Conservation (phyloP, 2,329 filamentous ascomycete species). For the Tolypocladium amazonense region DNA sequence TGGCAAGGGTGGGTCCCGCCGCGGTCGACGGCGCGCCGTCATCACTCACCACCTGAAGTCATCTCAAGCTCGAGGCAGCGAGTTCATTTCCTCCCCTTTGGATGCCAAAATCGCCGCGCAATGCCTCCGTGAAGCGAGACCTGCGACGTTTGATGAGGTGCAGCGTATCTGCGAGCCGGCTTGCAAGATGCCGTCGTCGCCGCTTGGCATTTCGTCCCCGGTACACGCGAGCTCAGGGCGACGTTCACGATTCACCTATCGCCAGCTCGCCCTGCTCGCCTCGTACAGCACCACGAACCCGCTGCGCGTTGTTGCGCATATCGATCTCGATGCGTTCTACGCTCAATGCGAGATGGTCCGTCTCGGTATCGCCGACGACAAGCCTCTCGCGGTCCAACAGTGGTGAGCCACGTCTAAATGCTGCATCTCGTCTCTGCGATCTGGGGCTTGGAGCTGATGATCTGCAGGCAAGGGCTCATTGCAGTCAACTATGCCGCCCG, state of each 20-base stretch:
- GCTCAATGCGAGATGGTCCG: slow-evolving; percentile 92
- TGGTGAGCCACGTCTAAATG: slow-evolving; percentile 41
- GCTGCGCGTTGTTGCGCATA: slow-evolving; percentile 77
- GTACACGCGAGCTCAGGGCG: slow-evolving; percentile 12
- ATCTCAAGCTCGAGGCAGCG: background rate
- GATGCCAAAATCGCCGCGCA: background rate
- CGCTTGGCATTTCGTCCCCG: slow-evolving; percentile 15
- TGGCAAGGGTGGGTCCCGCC: background rate
- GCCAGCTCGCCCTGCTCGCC: slow-evolving; percentile 67
- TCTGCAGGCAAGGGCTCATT: slow-evolving; percentile 70
- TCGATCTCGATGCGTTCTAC: slow-evolving; percentile 97
- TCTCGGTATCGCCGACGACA: slow-evolving; percentile 60
- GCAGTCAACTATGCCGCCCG: slow-evolving; percentile 93
- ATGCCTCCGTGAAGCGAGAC: background rate
- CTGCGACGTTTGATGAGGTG: background rate
- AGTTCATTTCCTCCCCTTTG: background rate
- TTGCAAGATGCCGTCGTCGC: background rate
- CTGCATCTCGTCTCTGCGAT: background rate
- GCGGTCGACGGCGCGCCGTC: background rate
- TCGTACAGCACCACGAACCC: slow-evolving; percentile 63
- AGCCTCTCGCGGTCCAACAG: slow-evolving; percentile 87
- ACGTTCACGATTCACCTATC: slow-evolving; percentile 72
- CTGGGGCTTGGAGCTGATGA: background rate
- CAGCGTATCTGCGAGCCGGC: background rate
- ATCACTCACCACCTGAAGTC: background rate